A percentile compares a stretch with the other conserved stretches of the same genome.
Evolutionary conservation across 2,329 filamentous ascomycete species (phyloP).

Genomic region (Alternaria sp.): DNA sequence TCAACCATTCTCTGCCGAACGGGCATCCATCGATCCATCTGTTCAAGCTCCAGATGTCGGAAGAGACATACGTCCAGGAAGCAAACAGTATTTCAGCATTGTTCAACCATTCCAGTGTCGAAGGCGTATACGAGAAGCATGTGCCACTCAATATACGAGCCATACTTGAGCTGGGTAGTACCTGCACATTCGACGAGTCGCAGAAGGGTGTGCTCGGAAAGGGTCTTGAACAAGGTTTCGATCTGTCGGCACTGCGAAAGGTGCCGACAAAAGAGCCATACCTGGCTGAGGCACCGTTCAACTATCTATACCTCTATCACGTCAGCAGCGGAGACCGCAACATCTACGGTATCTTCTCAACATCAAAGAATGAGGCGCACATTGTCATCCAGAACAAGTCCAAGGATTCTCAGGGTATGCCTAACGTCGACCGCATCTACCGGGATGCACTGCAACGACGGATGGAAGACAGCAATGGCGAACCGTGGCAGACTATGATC

Average conservation of each 20-base stretch:
- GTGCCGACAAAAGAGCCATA: conserved; percentile 74
- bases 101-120: conserved; percentile 91
- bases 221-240: conserved; percentile 92
- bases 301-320: conserved; percentile 92
- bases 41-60: conserved; percentile 90
- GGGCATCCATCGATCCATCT: conserved; percentile 92
- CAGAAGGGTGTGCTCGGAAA: conserved; percentile 91
- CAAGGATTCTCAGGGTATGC: conserved; percentile 82
- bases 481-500: conserved; percentile 80
- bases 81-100: conserved; percentile 80
- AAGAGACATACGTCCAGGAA: conserved; percentile 86
- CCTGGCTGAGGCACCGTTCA: conserved; percentile 74
- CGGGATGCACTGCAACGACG: conserved; percentile 73
- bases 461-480: conserved; percentile 69
- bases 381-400: conserved; percentile 86
- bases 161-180: conserved; percentile 85
- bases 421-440: conserved; percentile 91
- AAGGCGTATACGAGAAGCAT: conserved; percentile 96
- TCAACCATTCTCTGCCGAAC: conserved; percentile 91
- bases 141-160: conserved; percentile 86
- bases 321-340: conserved; percentile 89
- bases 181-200: conserved; percentile 90
- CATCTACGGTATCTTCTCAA: conserved; percentile 92
- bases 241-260: conserved; percentile 76
- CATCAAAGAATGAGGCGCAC: conserved; percentile 77